Evolutionary conservation across 2,329 filamentous ascomycete genomes (phyloP).

Genomic region (Tolypocladium guangdongense): DNA sequence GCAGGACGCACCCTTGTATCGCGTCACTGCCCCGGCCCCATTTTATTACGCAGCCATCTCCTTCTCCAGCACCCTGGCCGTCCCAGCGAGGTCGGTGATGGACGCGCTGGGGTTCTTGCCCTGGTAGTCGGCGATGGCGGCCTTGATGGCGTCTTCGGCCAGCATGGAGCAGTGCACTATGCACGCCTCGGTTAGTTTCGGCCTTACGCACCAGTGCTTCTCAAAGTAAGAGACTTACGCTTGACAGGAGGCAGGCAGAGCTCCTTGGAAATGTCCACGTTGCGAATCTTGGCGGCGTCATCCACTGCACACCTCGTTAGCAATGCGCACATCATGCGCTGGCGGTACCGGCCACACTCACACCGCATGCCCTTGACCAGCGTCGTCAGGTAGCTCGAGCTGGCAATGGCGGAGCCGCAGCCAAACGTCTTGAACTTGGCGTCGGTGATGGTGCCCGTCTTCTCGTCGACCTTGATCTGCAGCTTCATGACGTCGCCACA

Average conservation of each 20-base stretch:
- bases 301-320: constrained; percentile 42
- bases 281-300: constrained; percentile 84
- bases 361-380: constrained; percentile 82
- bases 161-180: constrained; percentile 86
- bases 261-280: constrained; percentile 97
- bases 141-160: constrained; percentile 85
- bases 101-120: constrained; percentile 52
- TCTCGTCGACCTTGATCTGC: constrained; percentile 73
- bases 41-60: constrained; percentile 2
- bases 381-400: constrained; percentile 79
- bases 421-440: constrained; percentile 99
- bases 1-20: not conserved
- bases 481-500: constrained; percentile 86
- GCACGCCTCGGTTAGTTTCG: not conserved
- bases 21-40: not conserved
- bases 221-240: constrained; percentile 40
- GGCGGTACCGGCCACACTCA: constrained; percentile 1
- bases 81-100: constrained; percentile 67
- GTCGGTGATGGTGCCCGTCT: constrained; percentile 79
- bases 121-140: constrained; percentile 82
- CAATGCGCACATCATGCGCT: not conserved
- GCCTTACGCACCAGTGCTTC: not conserved
- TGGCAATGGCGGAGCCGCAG: constrained; percentile 89
- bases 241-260: constrained; percentile 82
- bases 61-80: constrained; percentile 27